phyloP scores from a whole-genome alignment of 108 stramenopile genomes.

The Seminavis robusta region DNA sequence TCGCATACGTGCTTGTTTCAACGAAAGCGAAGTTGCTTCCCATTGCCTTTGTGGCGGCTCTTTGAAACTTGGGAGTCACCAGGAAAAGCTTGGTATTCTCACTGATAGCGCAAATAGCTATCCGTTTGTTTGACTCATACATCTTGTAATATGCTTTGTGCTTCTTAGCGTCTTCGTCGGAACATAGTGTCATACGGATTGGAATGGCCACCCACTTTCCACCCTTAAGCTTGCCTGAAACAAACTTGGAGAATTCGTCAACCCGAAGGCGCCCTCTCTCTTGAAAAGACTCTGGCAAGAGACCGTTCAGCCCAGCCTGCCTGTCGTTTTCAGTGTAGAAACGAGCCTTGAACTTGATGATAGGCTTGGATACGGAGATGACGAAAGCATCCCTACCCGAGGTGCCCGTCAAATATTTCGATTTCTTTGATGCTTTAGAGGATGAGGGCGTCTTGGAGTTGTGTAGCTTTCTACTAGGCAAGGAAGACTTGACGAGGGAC shows the following conservation, averaged over 20 bases:
- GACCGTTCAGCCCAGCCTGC: conserved; percentile 19
- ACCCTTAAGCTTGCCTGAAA: conserved; percentile 45
- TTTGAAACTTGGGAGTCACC: conserved; percentile 65
- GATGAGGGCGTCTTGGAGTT: too few species aligned
- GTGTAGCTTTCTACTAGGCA: not conserved
- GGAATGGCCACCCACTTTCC: conserved; percentile 45
- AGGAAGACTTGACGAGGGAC: too few species aligned
- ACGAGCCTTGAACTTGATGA: conserved; percentile 14
- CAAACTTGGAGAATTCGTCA: conserved; percentile 55
- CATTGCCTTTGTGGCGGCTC: conserved; percentile 15
- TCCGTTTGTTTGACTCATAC: conserved; percentile 57
- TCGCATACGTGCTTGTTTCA: conserved; percentile 56
- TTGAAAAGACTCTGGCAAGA: conserved; percentile 36
- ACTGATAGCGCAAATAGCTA: conserved; percentile 55
- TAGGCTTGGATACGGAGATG: conserved; percentile 1
- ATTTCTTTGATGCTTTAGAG: too few species aligned
- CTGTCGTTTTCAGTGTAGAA: conserved; percentile 8
- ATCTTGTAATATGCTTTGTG: conserved; percentile 64
- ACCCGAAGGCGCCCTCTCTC: conserved; percentile 55
- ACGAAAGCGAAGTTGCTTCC: not conserved
- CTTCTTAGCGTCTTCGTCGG: conserved; percentile 31
- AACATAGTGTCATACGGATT: conserved; percentile 35
- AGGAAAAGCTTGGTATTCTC: conserved; percentile 60
- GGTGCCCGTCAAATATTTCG: too few species aligned
- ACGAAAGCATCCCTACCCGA: conserved; percentile 19